These are phyloP conservation scores for Amanita rimosa DNA, from an alignment of 768 basidiomycete genomes.

Conservation along the genomic window DNA sequence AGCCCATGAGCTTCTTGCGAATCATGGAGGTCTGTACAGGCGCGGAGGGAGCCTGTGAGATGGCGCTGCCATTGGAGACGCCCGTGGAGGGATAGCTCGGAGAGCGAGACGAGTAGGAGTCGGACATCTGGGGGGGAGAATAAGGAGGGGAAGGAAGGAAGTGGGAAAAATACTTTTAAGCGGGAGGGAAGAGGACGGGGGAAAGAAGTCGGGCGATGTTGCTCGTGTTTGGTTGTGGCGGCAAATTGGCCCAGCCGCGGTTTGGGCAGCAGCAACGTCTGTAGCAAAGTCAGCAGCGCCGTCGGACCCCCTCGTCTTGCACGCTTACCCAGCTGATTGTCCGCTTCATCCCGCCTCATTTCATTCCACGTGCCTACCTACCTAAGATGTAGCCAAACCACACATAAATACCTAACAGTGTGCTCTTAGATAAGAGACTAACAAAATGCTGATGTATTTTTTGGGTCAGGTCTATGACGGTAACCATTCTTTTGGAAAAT, in stretches of 20 bases:
- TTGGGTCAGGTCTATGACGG: conserved; percentile 17
- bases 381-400: no score
- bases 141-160: conserved; percentile 17
- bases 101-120: conserved; percentile 63
- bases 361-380: no score
- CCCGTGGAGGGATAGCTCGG: conserved; percentile 54
- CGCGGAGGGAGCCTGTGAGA: conserved; percentile 34
- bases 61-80: conserved; percentile 49
- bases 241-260: conserved; percentile 32
- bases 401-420: no score
- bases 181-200: conserved; percentile 40
- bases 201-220: conserved; percentile 39
- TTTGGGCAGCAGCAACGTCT: conserved; percentile 38
- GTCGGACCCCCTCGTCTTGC: neutral
- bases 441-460: no score
- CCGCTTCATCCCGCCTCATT: neutral
- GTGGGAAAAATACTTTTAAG: conserved; percentile 38
- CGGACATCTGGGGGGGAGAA: conserved; percentile 48
- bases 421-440: no score
- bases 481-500: conserved; percentile 85
- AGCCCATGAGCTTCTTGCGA: conserved; percentile 92
- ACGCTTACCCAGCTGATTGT: conserved; percentile 20
- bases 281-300: conserved; percentile 9
- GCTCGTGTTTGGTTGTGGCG: conserved; percentile 34
- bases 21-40: conserved; percentile 34